Base-by-base conservation (phyloP, 1,284 basidiomycete species). In the Inonotus hispidus region DNA sequence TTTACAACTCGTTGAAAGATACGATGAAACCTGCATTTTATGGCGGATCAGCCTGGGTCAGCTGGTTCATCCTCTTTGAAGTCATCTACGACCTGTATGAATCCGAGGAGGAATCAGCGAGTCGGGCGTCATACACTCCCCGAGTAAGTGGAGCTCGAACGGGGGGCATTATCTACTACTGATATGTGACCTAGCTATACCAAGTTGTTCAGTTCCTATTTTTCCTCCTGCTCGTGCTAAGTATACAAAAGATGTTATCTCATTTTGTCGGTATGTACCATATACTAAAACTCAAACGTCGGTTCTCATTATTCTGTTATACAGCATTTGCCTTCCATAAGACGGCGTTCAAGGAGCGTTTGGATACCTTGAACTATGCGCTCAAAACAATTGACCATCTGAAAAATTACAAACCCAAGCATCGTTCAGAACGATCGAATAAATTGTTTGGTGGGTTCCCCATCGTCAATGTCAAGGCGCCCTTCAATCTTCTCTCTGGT, bases 301-400 rank as follows among this genome's bases (percentile, higher is more conserved):
- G 16, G 16, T 49, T 53, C 47, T 38, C 29, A 21, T 52, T 14
- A 29, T 11, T 27, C 41, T 41, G 5, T 13, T 21, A 13, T 35
- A 6, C 38, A 79, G 87, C 87, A 0, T 87, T 87, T 66, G 77
- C 80, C 25, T 93, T 93, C 74, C 90, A 93, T 70, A 80, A 78
- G 50, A 86, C 82, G 7, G 90, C 90, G 13, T 93, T 85, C 69
- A 81, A 81, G 64, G 90, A 93, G 39, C 87, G 90, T 57, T 76
- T 91, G 14, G 79, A 83, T 10, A 73, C 77, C 21, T 78, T 90
- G 1, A 74, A 77, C 52, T 73, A 78, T 55, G 76, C 84, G 2
- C 78, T 92, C 25, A 71, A 72, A 21, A 82, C 83, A 38, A 81
- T 93, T 60, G 90, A 93, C 71, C 79, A 79, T 66, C 79, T 93